Base-by-base conservation (phyloP, 2,329 filamentous ascomycete genomes). In the Colletotrichum neosansevieriae region DNA sequence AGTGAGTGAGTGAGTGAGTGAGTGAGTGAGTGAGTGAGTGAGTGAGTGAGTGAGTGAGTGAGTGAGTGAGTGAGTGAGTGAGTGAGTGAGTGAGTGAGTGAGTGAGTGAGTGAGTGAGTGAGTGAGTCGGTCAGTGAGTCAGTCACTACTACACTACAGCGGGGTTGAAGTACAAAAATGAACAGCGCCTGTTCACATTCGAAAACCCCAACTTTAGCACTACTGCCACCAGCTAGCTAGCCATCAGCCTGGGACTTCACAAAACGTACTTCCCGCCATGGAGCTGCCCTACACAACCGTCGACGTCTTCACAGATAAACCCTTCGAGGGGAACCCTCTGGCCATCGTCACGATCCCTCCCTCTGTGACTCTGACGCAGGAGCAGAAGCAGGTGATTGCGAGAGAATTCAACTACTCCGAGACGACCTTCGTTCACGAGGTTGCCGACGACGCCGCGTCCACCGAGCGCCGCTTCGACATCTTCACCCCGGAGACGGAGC, bases 341-440 rank as follows among this genome's bases (percentile, higher is more conserved):
- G 88, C 88, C 38, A 80, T 91, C 24, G 84, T 91, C 69, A 80
- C 82, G 54, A 79, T 90, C 69, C 86, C 86, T 2, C 70, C 79
- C 12, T 76, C 77, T 9, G 72, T 77, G n/a, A 72, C 73, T 13
- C 78, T 89, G 21, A 81, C 81, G 2, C 84, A 87, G 72, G 75
- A 79, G 2, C 82, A 84, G 73, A 90, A 91, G 74, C 87, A 89
- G 74, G 74, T 78, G 70, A 85, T 91, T 69, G 87, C 88, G 49
- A 80, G 82, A 63, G 89, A 91, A 76, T 90, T 91, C 79, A 89
- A 88, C 76, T 85, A 88, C 73, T 88, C 86, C 58, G 88, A 90
- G 76, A 90, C 88, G 0, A 86, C 89, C 53, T 91, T 91, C 73
- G 77, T 90, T 38, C 86, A 90, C 77, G 82, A 85, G 56, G 70